Evolutionary conservation across 176 grass and related monocot species (phyloP).

Genomic region (Poa pratensis): DNA sequence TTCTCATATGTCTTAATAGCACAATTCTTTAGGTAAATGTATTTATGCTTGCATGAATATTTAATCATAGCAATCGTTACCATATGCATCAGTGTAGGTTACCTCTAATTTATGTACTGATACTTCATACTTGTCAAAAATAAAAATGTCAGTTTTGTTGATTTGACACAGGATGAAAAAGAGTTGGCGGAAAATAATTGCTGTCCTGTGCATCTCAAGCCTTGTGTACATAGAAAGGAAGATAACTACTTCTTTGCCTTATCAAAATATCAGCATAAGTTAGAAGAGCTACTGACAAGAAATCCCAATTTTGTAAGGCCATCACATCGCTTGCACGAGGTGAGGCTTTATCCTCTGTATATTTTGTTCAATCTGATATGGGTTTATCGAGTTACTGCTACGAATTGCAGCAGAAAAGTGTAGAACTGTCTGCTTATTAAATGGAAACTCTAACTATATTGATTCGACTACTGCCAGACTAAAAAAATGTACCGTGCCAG

Average conservation of each 20-base stretch:
- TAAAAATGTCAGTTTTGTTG: slow-evolving; percentile 36
- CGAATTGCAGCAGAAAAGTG: slow-evolving; percentile 13
- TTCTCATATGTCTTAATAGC: background rate
- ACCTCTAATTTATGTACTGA: background rate
- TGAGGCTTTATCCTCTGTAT: slow-evolving; percentile 44
- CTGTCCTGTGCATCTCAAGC: slow-evolving; percentile 89
- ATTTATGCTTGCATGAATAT: background rate
- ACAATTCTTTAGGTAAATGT: slow-evolving; percentile 4
- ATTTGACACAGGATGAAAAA: slow-evolving; percentile 83
- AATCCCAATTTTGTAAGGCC: slow-evolving; percentile 97
- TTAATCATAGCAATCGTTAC: background rate
- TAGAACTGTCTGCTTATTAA: slow-evolving; percentile 22
- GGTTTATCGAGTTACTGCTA: slow-evolving; percentile 30
- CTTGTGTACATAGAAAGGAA: slow-evolving; percentile 86
- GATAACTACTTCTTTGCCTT: slow-evolving; percentile 99
- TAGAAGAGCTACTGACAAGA: slow-evolving; percentile 81
- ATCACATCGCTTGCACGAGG: slow-evolving; percentile 92
- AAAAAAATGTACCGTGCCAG: background rate
- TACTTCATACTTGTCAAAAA: background rate
- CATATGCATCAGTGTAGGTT: background rate
- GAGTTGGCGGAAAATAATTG: slow-evolving; percentile 80
- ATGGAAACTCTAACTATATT: background rate
- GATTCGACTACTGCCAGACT: background rate
- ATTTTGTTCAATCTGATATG: background rate
- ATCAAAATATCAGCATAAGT: slow-evolving; percentile 86